Evolutionary conservation across 2,329 filamentous ascomycete genomes (phyloP), one percentile per base, ranked within the genome.

Genomic region (Fusarium udum): DNA sequence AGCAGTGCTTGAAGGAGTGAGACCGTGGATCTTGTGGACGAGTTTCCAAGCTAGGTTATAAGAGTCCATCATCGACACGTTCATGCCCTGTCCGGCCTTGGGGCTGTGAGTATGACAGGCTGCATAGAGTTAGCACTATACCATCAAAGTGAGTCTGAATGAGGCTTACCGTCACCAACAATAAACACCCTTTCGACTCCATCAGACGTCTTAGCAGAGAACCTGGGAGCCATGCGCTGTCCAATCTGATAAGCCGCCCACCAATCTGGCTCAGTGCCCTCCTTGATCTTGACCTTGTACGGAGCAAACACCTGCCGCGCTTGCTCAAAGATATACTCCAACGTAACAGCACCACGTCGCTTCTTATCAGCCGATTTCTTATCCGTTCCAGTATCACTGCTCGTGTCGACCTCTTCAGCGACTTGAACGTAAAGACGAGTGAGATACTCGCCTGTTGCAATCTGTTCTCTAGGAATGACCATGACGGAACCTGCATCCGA

Each of bases 211-310:
- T 16, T 68, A 1, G n/a, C 14, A 10, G 66, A 69, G 37, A 69
- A 69, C 0, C 36, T 68, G 0, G 66, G 43, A 7, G 66, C 64
- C 64, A 69, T 68, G 0, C 66, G 66, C 24, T 69, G 66, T 10
- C 66, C 66, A 18, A 69, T 69, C 2, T 69, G 66, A 28, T 69
- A 69, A 9, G 66, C 66, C n/a, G 66, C 66, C 66, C 66, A 69
- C 66, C 66, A 69, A 51, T 69, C 66, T 4, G 66, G 66, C 12
- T 68, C 64, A 0, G 66, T 69, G 0, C 64, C 66, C 20, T 68
- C n/a, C 9, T 68, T 69, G 20, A 69, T 68, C 42, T 62, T 55
- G 4, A 69, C 63, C 26, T 63, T 13, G 34, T 63, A 69, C 7
- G 66, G 66, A 4, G 64, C 64, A 56, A 69, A 69, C 6, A 69